These are phyloP conservation scores for Speleostelium caveatum DNA, from an alignment of 78 protist species.

Conservation along the genomic window DNA sequence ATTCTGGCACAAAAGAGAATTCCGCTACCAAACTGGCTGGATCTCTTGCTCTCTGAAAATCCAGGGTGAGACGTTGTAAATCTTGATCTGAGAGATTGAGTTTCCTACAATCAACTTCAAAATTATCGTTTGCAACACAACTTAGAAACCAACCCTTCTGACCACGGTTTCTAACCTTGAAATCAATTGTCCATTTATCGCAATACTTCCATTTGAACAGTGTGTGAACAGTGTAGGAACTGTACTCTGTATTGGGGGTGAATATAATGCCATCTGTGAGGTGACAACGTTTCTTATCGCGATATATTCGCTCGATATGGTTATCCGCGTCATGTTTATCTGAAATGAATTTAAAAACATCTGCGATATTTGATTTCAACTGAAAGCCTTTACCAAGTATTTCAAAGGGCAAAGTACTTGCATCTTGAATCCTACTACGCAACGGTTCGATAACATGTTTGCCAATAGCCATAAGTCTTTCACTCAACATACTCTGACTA, in stretches of 20 bases:
- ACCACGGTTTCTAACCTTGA: conserved; percentile 24
- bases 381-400: conserved; percentile 37
- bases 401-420: conserved; percentile 4
- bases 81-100: conserved; percentile 48
- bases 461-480: conserved; percentile 24
- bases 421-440: not conserved
- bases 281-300: conserved; percentile 26
- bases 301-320: conserved; percentile 4
- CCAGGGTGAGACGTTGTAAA: not conserved
- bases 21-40: conserved; percentile 11
- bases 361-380: conserved; percentile 7
- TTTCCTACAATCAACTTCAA: conserved; percentile 29
- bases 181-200: conserved; percentile 76
- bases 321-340: not conserved
- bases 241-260: conserved; percentile 59
- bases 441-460: not conserved
- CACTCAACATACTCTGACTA: not conserved
- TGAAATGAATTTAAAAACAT: conserved; percentile 14
- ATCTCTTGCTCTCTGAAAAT: conserved; percentile 52
- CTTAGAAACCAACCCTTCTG: conserved; percentile 32
- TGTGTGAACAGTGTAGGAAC: conserved; percentile 3
- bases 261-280: conserved; percentile 74
- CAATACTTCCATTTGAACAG: conserved; percentile 74
- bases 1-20: conserved; percentile 51
- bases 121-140: conserved; percentile 31